phyloP scores from a whole-genome alignment of 441 rosid species.

The Pelargonium australe region DNA sequence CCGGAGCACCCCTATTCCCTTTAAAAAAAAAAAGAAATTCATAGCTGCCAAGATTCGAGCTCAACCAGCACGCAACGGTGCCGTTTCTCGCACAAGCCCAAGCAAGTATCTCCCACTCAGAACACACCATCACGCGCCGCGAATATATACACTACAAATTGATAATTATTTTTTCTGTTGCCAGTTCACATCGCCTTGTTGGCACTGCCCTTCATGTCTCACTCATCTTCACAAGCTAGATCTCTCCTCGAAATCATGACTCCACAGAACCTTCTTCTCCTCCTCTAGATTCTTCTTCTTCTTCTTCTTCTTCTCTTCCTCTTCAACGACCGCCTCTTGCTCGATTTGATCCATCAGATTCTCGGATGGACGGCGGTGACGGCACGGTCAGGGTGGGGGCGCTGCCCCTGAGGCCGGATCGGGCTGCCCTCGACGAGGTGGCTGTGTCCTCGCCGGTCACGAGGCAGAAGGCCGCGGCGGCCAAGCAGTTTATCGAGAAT shows the following conservation, averaged over 20 bases:
- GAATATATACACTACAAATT: neutral
- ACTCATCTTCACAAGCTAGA: neutral
- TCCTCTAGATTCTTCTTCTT: neutral
- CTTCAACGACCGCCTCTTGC: neutral
- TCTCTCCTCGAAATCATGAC: neutral
- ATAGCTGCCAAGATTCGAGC: too few species aligned
- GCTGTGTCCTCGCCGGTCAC: conserved; percentile 92
- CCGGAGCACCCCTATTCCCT: too few species aligned
- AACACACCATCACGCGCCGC: neutral
- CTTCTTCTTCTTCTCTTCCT: neutral
- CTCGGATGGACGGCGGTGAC: conserved; percentile 66
- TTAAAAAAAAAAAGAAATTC: too few species aligned
- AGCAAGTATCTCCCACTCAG: too few species aligned
- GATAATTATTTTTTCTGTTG: neutral
- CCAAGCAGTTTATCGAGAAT: conserved; percentile 94
- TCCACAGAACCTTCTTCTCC: neutral
- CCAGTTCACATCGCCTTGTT: neutral
- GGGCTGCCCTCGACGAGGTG: conserved; percentile 54
- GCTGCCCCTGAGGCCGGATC: conserved; percentile 50
- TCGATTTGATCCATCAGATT: neutral
- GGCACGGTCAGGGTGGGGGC: conserved; percentile 71
- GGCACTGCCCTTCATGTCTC: neutral
- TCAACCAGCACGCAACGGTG: neutral
- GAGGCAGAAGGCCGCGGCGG: conserved; percentile 91
- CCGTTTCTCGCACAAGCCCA: neutral